Conservation (phyloP, 352 stramenopile genomes). For the Blastocystis sp. region DNA sequence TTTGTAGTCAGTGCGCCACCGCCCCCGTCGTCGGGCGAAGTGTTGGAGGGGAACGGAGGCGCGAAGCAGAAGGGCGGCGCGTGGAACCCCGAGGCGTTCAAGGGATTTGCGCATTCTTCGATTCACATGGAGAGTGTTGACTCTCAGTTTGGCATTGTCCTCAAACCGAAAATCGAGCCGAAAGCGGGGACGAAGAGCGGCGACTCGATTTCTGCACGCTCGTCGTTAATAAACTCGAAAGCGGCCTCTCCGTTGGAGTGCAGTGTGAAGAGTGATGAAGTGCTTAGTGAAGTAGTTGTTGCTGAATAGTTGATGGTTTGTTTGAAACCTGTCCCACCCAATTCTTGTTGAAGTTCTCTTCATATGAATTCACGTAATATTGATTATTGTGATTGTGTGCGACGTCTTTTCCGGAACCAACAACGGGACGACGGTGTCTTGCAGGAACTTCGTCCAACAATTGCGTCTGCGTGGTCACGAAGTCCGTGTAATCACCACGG, state of each 20-base stretch:
- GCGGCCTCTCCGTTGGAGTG: background rate
- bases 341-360: no score
- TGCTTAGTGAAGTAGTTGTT: background rate
- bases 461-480: conserved; percentile 47
- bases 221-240: background rate
- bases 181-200: background rate
- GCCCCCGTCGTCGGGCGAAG: background rate
- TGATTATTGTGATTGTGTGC: conserved; percentile 53
- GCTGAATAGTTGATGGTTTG: background rate
- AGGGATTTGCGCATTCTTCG: background rate
- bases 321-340: no score
- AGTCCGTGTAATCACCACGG: conserved; percentile 62
- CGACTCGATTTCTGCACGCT: background rate
- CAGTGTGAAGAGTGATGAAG: background rate
- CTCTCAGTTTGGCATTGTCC: background rate
- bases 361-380: no score
- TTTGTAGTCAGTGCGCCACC: background rate
- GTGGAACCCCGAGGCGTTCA: conserved; percentile 5
- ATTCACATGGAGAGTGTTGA: background rate
- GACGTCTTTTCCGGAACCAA: conserved; percentile 44
- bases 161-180: no score
- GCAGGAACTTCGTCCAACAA: conserved; percentile 30
- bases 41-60: background rate
- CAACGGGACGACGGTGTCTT: conserved; percentile 70
- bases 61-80: background rate